phyloP scores from a whole-genome alignment of 495 filamentous ascomycete genomes.

The Penicillium simplicissimum region DNA sequence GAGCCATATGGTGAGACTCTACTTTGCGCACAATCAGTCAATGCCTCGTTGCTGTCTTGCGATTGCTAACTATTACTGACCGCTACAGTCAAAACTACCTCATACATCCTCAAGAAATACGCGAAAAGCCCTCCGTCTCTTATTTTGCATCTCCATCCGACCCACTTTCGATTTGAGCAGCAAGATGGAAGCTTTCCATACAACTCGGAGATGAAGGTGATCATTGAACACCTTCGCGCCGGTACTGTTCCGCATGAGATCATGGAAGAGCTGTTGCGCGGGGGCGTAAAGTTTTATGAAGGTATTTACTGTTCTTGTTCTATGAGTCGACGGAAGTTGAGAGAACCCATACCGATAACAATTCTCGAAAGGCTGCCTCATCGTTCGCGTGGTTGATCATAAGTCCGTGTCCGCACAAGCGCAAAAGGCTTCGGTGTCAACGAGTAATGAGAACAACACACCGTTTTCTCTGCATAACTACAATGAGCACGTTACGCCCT shows the following conservation, averaged over 20 bases:
- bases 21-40: slow-evolving; percentile 1
- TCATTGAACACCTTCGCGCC: slow-evolving; percentile 72
- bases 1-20: slow-evolving; percentile 51
- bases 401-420: slow-evolving; percentile 61
- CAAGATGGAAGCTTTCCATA: slow-evolving; percentile 91
- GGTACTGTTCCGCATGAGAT: slow-evolving; percentile 73
- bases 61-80: slow-evolving; percentile 4
- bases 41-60: slow-evolving; percentile 9
- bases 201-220: slow-evolving; percentile 82
- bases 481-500: slow-evolving; percentile 83
- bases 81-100: slow-evolving; percentile 61
- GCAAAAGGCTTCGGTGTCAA: slow-evolving; percentile 50
- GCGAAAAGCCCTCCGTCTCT: slow-evolving; percentile 74
- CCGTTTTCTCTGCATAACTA: slow-evolving; percentile 91
- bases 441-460: slow-evolving; percentile 60
- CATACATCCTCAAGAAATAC: slow-evolving; percentile 83
- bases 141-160: slow-evolving; percentile 79
- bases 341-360: slow-evolving; percentile 5
- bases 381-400: slow-evolving; percentile 88
- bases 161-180: slow-evolving; percentile 88
- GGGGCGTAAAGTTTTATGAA: slow-evolving; percentile 84
- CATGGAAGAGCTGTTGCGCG: slow-evolving; percentile 65
- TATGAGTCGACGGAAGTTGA: not conserved
- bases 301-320: slow-evolving; percentile 43
- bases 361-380: slow-evolving; percentile 67